Evolutionary conservation across 2,329 filamentous ascomycete genomes (phyloP).

Genomic region (Hypoxylon sp.): DNA sequence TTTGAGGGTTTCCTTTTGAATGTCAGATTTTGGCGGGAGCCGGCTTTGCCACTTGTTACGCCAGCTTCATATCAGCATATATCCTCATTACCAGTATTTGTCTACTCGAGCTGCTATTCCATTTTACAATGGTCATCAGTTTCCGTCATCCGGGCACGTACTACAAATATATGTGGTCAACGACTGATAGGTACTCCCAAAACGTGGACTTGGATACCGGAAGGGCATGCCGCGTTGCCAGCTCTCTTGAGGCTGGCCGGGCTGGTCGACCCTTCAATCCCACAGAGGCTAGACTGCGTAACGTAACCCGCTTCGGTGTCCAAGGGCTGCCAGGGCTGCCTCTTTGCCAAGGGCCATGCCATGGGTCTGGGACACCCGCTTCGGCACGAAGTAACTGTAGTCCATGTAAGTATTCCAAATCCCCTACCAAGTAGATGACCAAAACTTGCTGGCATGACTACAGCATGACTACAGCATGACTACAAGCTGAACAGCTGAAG

Average conservation of each 20-base stretch:
- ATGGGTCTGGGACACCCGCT: no score
- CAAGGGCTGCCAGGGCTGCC: no score
- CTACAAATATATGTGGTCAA: no score
- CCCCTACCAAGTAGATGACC: neutral
- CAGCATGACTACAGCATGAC: neutral
- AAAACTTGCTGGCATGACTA: neutral
- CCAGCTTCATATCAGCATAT: neutral
- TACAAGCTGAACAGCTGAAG: neutral
- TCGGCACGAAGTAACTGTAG: neutral
- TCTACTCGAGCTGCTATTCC: no score
- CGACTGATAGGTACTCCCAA: no score
- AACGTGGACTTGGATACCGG: slow-evolving; percentile 1
- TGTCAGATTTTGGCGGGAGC: neutral
- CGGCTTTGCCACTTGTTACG: no score
- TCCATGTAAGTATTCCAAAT: neutral
- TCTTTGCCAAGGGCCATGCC: no score
- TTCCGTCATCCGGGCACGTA: no score
- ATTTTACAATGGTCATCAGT: no score
- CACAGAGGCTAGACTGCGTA: neutral
- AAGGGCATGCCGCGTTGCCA: slow-evolving; percentile 1
- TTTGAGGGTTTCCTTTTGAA: slow-evolving; percentile 1
- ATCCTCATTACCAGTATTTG: no score
- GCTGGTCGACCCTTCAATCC: slow-evolving; percentile 13
- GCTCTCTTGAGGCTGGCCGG: slow-evolving; percentile 14
- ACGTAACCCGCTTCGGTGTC: no score